phyloP scores from a whole-genome alignment of 345 rosid genomes.

The Aquilaria sinensis region DNA sequence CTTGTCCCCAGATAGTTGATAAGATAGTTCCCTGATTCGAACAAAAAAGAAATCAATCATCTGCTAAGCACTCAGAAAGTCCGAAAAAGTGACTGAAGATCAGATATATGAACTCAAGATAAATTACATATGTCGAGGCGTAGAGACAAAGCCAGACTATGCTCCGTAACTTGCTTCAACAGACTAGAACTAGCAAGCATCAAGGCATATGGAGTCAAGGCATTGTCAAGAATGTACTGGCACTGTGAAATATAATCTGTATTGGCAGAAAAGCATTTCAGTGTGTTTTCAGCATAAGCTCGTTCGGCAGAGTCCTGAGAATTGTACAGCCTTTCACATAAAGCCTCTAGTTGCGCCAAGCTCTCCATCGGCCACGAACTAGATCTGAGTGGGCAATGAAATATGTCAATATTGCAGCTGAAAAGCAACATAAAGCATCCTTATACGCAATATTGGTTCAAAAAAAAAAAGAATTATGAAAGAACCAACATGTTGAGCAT shows the following conservation, averaged over 20 bases:
- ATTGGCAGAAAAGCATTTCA: constrained; percentile 85
- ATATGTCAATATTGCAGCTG: neutral
- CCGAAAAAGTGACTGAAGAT: constrained; percentile 3
- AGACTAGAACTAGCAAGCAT: constrained; percentile 99
- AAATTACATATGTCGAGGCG: constrained; percentile 88
- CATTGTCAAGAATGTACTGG: constrained; percentile 95
- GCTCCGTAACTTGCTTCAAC: constrained; percentile 94
- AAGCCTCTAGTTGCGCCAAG: constrained; percentile 91
- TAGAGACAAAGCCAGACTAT: constrained; percentile 72
- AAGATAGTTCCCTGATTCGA: constrained; percentile 60
- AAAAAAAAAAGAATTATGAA: too few relatives aligned
- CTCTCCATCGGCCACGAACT: constrained; percentile 68
- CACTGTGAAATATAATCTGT: constrained; percentile 92
- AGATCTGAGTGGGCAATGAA: constrained; percentile 23
- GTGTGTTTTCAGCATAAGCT: constrained; percentile 86
- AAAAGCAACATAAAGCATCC: too few relatives aligned
- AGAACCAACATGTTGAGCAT: too few relatives aligned
- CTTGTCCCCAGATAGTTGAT: constrained; percentile 83
- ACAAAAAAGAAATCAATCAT: neutral
- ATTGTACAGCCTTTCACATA: constrained; percentile 92
- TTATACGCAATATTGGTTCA: too few relatives aligned
- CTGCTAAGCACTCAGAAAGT: neutral
- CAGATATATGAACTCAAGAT: constrained; percentile 3
- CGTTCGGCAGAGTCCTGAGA: constrained; percentile 93
- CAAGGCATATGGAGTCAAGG: constrained; percentile 88